Base-by-base conservation (phyloP, 805 yeast genomes). In the Suhomyces faveliae region DNA sequence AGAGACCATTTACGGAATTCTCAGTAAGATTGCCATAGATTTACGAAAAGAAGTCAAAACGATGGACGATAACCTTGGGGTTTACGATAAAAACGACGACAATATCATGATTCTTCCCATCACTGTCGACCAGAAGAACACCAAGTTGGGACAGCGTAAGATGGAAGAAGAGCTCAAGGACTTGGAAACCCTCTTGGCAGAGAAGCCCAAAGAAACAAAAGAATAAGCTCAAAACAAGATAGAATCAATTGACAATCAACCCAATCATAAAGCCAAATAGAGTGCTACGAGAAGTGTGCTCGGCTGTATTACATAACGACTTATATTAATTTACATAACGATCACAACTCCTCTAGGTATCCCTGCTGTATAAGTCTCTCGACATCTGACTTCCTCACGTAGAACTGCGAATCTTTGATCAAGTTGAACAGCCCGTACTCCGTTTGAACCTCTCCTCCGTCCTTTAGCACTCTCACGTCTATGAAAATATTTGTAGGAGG, bases 371-470 rank as follows among this genome's bases (percentile, higher is more conserved):
- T 88, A 50, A 94, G 73, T 44, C 97, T 72, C 61, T 92, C 97
- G 5, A 94, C 99, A 60, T 94, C 99, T 0, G 94, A 85, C 56
- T 89, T 92, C 49, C 99, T 76, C 15, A 92, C 97, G 61, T 87
- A 92, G 61, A 92, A 91, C 61, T 94, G 98, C 2, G 96, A 87
- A 63, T 92, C 92, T 60, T 91, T 92, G 2, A 95, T 88, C 54
- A 94, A 70, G 58, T 91, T 91, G 70, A 94, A 90, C 3, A 89
- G 96, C 19, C 97, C 99, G 58, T 92, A 92, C 63, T 92, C 99
- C 0, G 99, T 94, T 61, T 91, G 97, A 29, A 92, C 89, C 62
- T 94, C 98, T 1, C 99, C 99, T 0, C 96, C 97, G 59, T 92
- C 96, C 62, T 87, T 87, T 44, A 92, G 67, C 6, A 92, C 98